Evolutionary conservation across 176 grass and related monocot genomes (phyloP).

Genomic region (Carex parvula): DNA sequence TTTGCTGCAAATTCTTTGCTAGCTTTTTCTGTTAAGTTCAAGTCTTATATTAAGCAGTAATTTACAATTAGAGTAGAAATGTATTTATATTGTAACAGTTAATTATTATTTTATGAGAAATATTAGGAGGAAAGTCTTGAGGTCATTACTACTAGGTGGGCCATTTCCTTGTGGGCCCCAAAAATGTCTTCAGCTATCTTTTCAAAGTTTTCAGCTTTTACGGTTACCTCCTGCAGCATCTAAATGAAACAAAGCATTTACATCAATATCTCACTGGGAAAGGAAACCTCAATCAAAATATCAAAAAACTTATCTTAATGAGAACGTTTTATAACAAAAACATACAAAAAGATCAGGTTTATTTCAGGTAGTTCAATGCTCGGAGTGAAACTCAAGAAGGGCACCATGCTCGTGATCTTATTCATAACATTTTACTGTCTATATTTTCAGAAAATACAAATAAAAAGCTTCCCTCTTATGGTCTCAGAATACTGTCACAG

Average conservation of each 20-base stretch:
- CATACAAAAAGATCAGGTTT: neutral
- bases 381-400: neutral
- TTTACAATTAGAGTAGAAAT: neutral
- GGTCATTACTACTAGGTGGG: slow-evolving; percentile 18
- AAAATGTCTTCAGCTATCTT: slow-evolving; percentile 37
- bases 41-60: neutral
- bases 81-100: neutral
- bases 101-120: neutral
- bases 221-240: slow-evolving; percentile 31
- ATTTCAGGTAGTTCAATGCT: neutral
- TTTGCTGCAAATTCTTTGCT: slow-evolving; percentile 31
- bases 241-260: slow-evolving; percentile 30
- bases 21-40: slow-evolving; percentile 37
- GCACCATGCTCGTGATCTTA: slow-evolving; percentile 1
- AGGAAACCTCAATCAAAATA: slow-evolving; percentile 1
- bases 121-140: neutral
- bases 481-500: neutral
- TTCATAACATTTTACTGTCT: neutral
- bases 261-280: slow-evolving; percentile 25
- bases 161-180: slow-evolving; percentile 24
- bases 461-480: neutral
- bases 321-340: neutral
- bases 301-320: slow-evolving; percentile 2
- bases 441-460: neutral
- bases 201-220: slow-evolving; percentile 35